Percentiles rank a stretch among this genome's conserved stretches.
phyloP scores from a whole-genome alignment of 768 basidiomycete species.

The Mycena vulgaris region DNA sequence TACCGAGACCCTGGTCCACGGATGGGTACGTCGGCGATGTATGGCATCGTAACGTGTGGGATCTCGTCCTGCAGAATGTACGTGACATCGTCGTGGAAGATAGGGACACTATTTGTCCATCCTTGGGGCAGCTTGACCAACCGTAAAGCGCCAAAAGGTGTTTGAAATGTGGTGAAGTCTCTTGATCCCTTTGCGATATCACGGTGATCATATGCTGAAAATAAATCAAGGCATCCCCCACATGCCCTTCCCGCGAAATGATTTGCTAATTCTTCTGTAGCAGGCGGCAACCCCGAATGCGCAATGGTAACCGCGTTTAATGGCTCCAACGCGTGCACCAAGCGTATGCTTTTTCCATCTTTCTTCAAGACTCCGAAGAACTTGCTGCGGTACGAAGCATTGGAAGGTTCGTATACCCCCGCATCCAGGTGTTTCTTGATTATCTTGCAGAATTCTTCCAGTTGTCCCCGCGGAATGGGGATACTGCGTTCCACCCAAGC shows the following conservation, averaged over 20 bases:
- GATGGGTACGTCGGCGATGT: conserved; percentile 48
- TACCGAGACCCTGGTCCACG: conserved; percentile 44
- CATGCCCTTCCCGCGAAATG: conserved; percentile 36
- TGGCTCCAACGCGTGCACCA: conserved; percentile 46
- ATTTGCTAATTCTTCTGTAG: conserved; percentile 26
- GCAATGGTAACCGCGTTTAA: conserved; percentile 43
- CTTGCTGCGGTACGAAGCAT: conserved; percentile 45
- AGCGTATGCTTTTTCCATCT: conserved; percentile 39
- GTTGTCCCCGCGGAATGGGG: conserved; percentile 37
- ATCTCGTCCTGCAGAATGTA: conserved; percentile 48
- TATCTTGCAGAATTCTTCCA: conserved; percentile 30
- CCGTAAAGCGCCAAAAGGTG: no score
- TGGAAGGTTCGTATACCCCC: conserved; percentile 28
- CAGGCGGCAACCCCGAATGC: conserved; percentile 40
- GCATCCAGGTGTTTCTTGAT: conserved; percentile 37
- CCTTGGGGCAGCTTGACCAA: no score
- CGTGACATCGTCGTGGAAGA: conserved; percentile 48
- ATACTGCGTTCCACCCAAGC: conserved; percentile 42
- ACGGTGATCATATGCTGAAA: no score
- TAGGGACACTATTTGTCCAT: conserved; percentile 29
- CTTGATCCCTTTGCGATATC: no score
- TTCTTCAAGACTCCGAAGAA: conserved; percentile 51
- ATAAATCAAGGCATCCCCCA: conserved; percentile 4
- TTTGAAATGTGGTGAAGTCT: no score
- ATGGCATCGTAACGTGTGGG: conserved; percentile 41